Conservation (phyloP, 345 rosid genomes). For the Aquilaria malaccensis region DNA sequence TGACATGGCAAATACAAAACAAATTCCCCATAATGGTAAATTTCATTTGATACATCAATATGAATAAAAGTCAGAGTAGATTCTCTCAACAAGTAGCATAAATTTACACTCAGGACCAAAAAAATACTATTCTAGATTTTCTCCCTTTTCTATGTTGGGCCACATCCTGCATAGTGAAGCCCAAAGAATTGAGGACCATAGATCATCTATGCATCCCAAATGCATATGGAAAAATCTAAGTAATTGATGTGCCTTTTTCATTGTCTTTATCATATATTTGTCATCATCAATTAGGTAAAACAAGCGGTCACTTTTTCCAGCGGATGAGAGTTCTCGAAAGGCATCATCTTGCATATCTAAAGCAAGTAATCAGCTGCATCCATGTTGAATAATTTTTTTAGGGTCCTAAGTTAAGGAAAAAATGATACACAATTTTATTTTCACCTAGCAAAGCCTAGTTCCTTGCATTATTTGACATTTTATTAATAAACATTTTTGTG, state of each 20-base stretch:
- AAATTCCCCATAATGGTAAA: constrained; percentile 96
- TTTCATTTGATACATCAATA: constrained; percentile 48
- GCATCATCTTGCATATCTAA: constrained; percentile 93
- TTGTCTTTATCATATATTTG: constrained; percentile 93
- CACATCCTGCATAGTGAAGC: constrained; percentile 80
- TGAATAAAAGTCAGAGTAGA: constrained; percentile 5
- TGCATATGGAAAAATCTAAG: neutral
- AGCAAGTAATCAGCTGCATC: constrained; percentile 98
- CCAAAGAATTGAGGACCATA: constrained; percentile 40
- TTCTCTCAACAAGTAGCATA: neutral
- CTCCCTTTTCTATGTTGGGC: constrained; percentile 80
- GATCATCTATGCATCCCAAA: neutral
- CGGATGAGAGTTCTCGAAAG: constrained; percentile 94
- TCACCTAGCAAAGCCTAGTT: no score
- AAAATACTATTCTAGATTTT: constrained; percentile 6
- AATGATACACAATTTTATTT: no score
- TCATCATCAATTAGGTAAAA: constrained; percentile 92
- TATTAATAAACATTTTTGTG: no score
- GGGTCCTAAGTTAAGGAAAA: constrained; percentile 52
- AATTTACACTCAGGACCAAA: neutral
- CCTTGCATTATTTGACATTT: no score
- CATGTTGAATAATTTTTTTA: constrained; percentile 79
- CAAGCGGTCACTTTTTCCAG: constrained; percentile 97
- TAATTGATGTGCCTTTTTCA: constrained; percentile 54
- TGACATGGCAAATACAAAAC: constrained; percentile 61